phyloP scores from a whole-genome alignment of 208 protist genomes.

The Trypanosoma rangeli region DNA sequence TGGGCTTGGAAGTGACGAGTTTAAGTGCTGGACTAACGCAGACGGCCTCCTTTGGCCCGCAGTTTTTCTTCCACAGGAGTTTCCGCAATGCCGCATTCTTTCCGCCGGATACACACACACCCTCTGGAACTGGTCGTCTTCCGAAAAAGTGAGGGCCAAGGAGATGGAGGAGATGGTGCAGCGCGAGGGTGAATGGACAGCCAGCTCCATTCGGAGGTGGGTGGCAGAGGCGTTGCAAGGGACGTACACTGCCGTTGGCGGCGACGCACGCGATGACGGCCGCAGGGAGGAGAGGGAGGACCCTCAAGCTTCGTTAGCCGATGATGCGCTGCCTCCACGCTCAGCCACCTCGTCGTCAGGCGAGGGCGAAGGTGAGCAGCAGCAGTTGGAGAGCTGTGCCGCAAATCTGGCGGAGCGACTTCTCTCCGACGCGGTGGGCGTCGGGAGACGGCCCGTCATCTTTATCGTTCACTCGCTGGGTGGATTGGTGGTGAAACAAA shows the following conservation, averaged over 20 bases:
- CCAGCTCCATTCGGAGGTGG: not conserved
- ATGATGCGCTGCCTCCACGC: not conserved
- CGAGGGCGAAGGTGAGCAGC: slow-evolving; percentile 4
- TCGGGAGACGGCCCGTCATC: slow-evolving; percentile 51
- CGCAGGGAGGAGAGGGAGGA: not conserved
- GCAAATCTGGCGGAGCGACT: slow-evolving; percentile 49
- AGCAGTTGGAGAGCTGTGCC: slow-evolving; percentile 33
- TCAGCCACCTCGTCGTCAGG: not conserved
- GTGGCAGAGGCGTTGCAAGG: not conserved
- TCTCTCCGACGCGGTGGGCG: slow-evolving; percentile 34
- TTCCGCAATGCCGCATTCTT: slow-evolving; percentile 51
- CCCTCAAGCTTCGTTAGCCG: not conserved
- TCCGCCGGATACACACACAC: slow-evolving; percentile 64
- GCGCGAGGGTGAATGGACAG: slow-evolving; percentile 6
- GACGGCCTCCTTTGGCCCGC: slow-evolving; percentile 64
- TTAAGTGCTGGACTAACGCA: slow-evolving; percentile 61
- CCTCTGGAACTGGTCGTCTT: slow-evolving; percentile 45
- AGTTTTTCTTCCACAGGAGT: slow-evolving; percentile 65
- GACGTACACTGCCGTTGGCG: not conserved
- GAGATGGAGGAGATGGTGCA: slow-evolving; percentile 4
- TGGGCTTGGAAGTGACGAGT: slow-evolving; percentile 68
- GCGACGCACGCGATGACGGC: not conserved
- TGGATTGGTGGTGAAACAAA: slow-evolving; percentile 61
- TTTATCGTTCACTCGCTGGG: slow-evolving; percentile 74
- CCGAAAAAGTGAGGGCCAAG: not conserved